Conservation (phyloP, 2,329 filamentous ascomycete species). For the Fusarium sp. region DNA sequence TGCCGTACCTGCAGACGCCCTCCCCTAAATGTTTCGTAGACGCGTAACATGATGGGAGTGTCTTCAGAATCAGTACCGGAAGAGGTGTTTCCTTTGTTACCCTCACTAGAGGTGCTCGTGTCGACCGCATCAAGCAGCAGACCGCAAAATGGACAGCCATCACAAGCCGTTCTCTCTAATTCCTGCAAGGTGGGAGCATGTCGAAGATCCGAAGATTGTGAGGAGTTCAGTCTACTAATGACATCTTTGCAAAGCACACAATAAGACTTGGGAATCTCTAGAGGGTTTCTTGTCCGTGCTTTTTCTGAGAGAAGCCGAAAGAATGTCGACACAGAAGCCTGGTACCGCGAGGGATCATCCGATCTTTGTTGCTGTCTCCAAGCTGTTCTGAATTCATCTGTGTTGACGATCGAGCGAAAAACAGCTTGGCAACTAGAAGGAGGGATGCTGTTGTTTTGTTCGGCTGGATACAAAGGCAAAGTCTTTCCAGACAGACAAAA, state of each 20-base stretch:
- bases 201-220: background rate
- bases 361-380: background rate
- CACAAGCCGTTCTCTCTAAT: background rate
- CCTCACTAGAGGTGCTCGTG: background rate
- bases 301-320: background rate
- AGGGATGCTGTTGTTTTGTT: background rate
- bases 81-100: no score
- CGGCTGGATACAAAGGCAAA: background rate
- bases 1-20: background rate
- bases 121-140: background rate
- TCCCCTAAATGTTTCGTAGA: background rate
- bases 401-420: background rate
- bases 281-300: background rate
- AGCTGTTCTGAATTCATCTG: background rate
- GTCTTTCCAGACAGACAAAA: background rate
- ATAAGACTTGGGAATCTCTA: background rate
- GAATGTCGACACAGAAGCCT: background rate
- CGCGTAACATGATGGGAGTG: background rate
- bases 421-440: background rate
- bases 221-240: background rate
- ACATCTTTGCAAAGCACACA: background rate
- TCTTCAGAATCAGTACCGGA: background rate
- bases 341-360: background rate
- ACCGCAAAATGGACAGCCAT: background rate
- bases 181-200: background rate